phyloP scores from a whole-genome alignment of 345 rosid genomes.

The Atalantia buxifolia region DNA sequence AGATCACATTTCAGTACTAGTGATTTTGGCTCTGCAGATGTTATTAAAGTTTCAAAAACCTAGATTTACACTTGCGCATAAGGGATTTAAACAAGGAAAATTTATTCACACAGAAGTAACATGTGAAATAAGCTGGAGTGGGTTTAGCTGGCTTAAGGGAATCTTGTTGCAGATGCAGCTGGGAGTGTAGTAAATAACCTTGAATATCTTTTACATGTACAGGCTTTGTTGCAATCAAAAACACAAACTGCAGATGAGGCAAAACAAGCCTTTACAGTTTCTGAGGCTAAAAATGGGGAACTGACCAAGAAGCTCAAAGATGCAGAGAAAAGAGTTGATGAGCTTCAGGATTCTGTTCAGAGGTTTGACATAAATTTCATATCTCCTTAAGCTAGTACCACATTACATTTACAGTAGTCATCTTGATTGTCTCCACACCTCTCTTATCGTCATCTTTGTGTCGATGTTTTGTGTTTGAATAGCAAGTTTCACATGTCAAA shows the following conservation, averaged over 20 bases:
- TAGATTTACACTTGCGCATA: too few species aligned
- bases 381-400: background rate
- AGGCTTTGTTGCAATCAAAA: slow-evolving; percentile 61
- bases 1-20: too few species aligned
- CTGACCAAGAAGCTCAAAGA: slow-evolving; percentile 66
- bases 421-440: background rate
- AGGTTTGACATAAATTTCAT: slow-evolving; percentile 49
- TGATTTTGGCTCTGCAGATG: too few species aligned
- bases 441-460: background rate
- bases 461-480: background rate
- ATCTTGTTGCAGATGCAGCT: too few species aligned
- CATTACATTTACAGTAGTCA: background rate
- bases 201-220: slow-evolving; percentile 19
- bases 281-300: slow-evolving; percentile 55
- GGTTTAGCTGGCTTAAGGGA: too few species aligned
- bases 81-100: too few species aligned
- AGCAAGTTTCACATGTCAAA: background rate
- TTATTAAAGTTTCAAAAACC: too few species aligned
- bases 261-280: slow-evolving; percentile 40
- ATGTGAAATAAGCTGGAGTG: too few species aligned
- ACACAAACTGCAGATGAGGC: slow-evolving; percentile 61
- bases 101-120: too few species aligned
- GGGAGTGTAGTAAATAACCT: too few species aligned
- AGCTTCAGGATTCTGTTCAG: slow-evolving; percentile 74
- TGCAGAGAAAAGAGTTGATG: slow-evolving; percentile 61